These are phyloP conservation scores for Ophioceras dolichostomum DNA, from an alignment of 2,329 filamentous ascomycete species.

Conservation along the genomic window DNA sequence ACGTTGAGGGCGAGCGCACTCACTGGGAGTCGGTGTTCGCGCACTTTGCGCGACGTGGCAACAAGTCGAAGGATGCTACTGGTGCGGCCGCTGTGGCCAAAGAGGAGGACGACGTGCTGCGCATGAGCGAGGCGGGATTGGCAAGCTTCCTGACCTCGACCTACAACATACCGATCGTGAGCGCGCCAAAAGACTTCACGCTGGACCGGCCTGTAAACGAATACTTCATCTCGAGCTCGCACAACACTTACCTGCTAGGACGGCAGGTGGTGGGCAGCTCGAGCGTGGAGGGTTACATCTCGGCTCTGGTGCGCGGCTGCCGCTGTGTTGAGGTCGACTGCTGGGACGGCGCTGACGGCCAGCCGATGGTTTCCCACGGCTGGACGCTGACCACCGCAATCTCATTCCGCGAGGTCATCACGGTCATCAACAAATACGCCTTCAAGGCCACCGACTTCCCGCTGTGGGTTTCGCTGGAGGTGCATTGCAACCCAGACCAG, in stretches of 20 bases:
- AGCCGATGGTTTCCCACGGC: slow-evolving; percentile 84
- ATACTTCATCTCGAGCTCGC: slow-evolving; percentile 96
- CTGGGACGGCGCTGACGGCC: slow-evolving; percentile 84
- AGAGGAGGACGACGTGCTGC: slow-evolving; percentile 19
- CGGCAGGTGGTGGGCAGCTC: slow-evolving; percentile 83
- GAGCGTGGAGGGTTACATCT: slow-evolving; percentile 91
- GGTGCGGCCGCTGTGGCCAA: slow-evolving; percentile 22
- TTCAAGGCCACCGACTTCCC: slow-evolving; percentile 82
- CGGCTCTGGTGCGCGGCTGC: slow-evolving; percentile 75
- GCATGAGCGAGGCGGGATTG: slow-evolving; percentile 70
- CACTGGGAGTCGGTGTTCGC: slow-evolving; percentile 64
- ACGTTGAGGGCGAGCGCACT: slow-evolving; percentile 52
- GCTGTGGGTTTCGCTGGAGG: slow-evolving; percentile 88
- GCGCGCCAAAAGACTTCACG: slow-evolving; percentile 44
- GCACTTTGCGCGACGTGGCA: slow-evolving; percentile 51
- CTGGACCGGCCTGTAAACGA: slow-evolving; percentile 85
- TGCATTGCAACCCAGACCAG: slow-evolving; percentile 77
- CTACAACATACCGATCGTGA: slow-evolving; percentile 55
- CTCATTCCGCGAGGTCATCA: slow-evolving; percentile 82
- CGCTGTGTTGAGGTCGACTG: slow-evolving; percentile 96
- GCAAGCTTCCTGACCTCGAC: slow-evolving; percentile 65
- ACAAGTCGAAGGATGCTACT: slow-evolving; percentile 31
- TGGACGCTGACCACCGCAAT: slow-evolving; percentile 81
- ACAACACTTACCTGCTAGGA: slow-evolving; percentile 93
- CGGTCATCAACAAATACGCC: slow-evolving; percentile 87